These are phyloP conservation scores for Cystobasidium ongulense DNA, from an alignment of 768 basidiomycete species.

Conservation along the genomic window DNA sequence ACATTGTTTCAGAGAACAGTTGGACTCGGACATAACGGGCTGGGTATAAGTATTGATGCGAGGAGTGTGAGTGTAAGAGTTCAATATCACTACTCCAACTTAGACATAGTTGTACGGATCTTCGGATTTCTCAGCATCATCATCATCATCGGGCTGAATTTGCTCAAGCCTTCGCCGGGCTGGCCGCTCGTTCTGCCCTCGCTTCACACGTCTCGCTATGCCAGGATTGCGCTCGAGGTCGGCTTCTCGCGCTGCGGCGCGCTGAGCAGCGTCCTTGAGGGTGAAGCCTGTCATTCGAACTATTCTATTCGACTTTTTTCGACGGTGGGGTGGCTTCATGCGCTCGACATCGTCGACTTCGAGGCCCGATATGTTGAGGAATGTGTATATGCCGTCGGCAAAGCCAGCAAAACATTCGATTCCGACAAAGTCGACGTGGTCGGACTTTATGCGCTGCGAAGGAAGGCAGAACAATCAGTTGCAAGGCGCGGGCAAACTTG, in stretches of 20 bases:
- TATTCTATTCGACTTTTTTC: not conserved
- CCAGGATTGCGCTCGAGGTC: not conserved
- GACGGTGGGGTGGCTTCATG: not conserved
- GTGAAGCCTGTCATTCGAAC: conserved; percentile 1
- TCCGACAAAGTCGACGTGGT: conserved; percentile 25
- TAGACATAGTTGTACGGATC: not conserved
- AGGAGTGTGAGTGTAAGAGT: too few species aligned
- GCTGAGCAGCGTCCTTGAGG: not conserved
- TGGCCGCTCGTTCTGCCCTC: not conserved
- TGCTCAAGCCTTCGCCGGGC: not conserved
- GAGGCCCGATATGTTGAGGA: conserved; percentile 1
- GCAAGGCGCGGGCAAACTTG: not conserved
- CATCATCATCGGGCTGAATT: not conserved
- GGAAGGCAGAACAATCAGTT: not conserved
- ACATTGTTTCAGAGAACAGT: too few species aligned
- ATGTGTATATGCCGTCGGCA: conserved; percentile 7
- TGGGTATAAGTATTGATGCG: too few species aligned
- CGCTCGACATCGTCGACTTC: conserved; percentile 16
- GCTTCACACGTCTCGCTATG: not conserved
- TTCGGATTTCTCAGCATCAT: not conserved
- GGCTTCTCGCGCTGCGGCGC: not conserved
- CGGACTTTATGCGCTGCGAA: conserved; percentile 14
- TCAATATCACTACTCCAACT: not conserved
- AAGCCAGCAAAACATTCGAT: conserved; percentile 12
- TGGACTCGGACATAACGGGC: too few species aligned